These are phyloP conservation scores for Artemisia tridentata DNA, from an alignment of 129 eudicot genomes.

Conservation along the genomic window DNA sequence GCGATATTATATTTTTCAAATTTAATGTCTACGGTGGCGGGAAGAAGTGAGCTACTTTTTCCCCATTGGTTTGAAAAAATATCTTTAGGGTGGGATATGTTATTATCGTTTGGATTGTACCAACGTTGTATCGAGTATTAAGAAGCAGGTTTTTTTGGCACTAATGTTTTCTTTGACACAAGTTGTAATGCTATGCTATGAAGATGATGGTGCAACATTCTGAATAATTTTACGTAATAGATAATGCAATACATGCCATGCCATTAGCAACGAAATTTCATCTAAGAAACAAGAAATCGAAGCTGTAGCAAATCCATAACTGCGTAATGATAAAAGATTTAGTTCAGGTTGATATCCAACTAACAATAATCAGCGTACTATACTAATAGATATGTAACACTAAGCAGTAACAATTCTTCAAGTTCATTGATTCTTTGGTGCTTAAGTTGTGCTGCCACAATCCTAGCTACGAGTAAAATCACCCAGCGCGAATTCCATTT, in stretches of 20 bases:
- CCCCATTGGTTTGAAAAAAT: not conserved
- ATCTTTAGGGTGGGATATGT: not conserved
- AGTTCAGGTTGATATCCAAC: no score
- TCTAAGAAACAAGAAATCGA: not conserved
- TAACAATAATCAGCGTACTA: no score
- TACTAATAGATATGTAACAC: no score
- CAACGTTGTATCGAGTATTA: slow-evolving; percentile 28
- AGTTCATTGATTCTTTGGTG: no score
- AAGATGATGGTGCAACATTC: slow-evolving; percentile 23
- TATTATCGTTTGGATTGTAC: not conserved
- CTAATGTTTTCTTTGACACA: slow-evolving; percentile 15
- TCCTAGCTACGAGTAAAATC: no score
- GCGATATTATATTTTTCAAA: slow-evolving; percentile 93
- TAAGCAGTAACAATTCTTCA: no score
- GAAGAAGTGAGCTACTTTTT: slow-evolving; percentile 58
- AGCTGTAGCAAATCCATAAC: not conserved
- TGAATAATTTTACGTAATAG: slow-evolving; percentile 17
- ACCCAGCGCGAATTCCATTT: no score
- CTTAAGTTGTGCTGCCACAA: no score
- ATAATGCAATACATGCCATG: slow-evolving; percentile 17
- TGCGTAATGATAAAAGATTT: no score
- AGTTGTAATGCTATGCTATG: slow-evolving; percentile 22
- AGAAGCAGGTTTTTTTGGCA: slow-evolving; percentile 18
- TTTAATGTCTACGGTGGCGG: slow-evolving; percentile 94
- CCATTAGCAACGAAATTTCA: not conserved